These are phyloP conservation scores for Solanum commersonii DNA, from an alignment of 257 asterid genomes.

Conservation along the genomic window DNA sequence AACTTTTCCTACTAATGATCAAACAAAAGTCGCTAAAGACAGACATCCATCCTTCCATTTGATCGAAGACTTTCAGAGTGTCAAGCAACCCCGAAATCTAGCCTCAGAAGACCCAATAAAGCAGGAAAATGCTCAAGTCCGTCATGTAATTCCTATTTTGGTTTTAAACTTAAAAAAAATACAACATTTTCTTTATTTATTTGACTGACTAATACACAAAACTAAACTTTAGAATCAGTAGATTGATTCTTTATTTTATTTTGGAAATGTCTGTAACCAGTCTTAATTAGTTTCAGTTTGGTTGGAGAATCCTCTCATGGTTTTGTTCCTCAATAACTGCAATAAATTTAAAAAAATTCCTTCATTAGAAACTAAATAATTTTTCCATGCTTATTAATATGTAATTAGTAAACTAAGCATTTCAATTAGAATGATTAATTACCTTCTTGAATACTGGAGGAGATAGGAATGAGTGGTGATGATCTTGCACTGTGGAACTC, in stretches of 20 bases:
- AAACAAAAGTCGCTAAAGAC: background rate
- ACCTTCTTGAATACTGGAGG: slow-evolving; percentile 47
- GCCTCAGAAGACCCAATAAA: background rate
- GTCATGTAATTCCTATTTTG: background rate
- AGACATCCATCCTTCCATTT: background rate
- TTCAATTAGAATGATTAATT: background rate
- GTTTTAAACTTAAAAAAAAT: background rate
- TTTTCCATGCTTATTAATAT: background rate
- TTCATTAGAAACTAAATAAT: background rate
- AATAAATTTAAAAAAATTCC: background rate
- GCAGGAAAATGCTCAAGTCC: background rate
- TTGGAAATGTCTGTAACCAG: background rate
- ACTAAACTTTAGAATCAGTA: background rate
- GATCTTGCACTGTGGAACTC: slow-evolving; percentile 16
- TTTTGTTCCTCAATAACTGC: slow-evolving; percentile 60
- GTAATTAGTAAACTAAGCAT: background rate
- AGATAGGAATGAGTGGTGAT: slow-evolving; percentile 35
- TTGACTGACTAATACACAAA: background rate
- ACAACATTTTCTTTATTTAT: background rate
- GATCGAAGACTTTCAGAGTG: background rate
- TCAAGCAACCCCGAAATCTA: background rate
- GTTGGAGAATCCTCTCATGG: slow-evolving; percentile 71
- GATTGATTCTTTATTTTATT: slow-evolving; percentile 4
- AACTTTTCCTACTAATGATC: background rate
- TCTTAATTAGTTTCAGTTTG: slow-evolving; percentile 44